Evolutionary conservation across 768 basidiomycete genomes (phyloP).

Genomic region (Naganishia randhawae): DNA sequence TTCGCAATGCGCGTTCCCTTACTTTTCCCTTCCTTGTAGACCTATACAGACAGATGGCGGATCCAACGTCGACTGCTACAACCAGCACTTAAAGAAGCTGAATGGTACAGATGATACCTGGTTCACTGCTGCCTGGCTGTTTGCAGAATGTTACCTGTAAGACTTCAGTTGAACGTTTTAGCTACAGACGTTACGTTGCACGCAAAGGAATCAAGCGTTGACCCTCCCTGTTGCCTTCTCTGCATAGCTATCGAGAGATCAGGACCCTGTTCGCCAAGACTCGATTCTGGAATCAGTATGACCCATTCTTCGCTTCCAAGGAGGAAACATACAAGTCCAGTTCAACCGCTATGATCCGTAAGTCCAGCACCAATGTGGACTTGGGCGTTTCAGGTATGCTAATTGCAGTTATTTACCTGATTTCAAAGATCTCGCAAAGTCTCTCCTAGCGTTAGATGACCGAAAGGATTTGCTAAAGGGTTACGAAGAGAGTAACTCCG

Average conservation of each 20-base stretch:
- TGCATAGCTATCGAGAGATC: slow-evolving; percentile 71
- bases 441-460: slow-evolving; percentile 39
- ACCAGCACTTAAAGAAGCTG: slow-evolving; percentile 60
- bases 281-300: slow-evolving; percentile 67
- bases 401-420: too few species aligned
- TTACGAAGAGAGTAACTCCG: slow-evolving; percentile 36
- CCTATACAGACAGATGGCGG: slow-evolving; percentile 73
- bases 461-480: slow-evolving; percentile 35
- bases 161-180: neutral
- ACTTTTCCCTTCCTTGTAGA: slow-evolving; percentile 51
- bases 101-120: slow-evolving; percentile 62
- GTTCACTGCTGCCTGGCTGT: slow-evolving; percentile 95
- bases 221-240: neutral
- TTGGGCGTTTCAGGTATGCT: too few species aligned
- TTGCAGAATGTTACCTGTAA: slow-evolving; percentile 68
- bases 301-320: slow-evolving; percentile 81
- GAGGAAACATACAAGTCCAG: slow-evolving; percentile 75
- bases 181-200: neutral
- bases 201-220: neutral
- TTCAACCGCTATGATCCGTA: slow-evolving; percentile 71
- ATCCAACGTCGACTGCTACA: slow-evolving; percentile 67
- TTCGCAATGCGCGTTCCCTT: neutral
- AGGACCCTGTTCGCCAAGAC: slow-evolving; percentile 69
- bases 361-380: too few species aligned
- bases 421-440: slow-evolving; percentile 44